Evolutionary conservation across 2,329 filamentous ascomycete species (phyloP).

Genomic region (Alternaria atra): DNA sequence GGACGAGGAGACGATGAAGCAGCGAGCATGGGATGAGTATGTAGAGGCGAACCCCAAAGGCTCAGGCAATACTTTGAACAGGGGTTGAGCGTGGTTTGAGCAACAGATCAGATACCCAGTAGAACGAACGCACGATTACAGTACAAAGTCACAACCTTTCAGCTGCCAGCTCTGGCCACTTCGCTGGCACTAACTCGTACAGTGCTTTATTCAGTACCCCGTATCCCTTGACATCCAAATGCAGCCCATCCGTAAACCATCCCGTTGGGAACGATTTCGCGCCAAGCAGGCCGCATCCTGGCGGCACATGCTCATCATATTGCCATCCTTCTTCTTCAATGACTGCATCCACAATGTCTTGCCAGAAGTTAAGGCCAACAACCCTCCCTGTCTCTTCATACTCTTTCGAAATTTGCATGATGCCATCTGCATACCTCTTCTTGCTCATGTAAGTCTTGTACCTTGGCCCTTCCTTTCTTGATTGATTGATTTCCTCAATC

Average conservation of each 20-base stretch:
- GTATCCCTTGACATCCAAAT: constrained; percentile 47
- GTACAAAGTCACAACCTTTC: constrained; percentile 21
- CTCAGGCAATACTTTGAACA: constrained; percentile 83
- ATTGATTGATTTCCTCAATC: constrained; percentile 10
- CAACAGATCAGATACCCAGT: constrained; percentile 23
- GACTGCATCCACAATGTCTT: constrained; percentile 34
- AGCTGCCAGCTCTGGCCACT: constrained; percentile 45
- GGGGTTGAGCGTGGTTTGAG: constrained; percentile 60
- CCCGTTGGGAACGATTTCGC: constrained; percentile 43
- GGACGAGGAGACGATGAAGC: constrained; percentile 92
- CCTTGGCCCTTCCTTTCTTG: constrained; percentile 25
- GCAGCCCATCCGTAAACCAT: constrained; percentile 52
- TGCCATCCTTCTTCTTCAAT: constrained; percentile 35
- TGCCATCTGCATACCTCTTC: constrained; percentile 49
- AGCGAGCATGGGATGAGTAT: constrained; percentile 94
- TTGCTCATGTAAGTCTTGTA: constrained; percentile 51
- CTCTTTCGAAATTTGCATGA: constrained; percentile 48
- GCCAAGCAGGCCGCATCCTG: constrained; percentile 47
- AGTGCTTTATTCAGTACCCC: constrained; percentile 36
- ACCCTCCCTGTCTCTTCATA: constrained; percentile 47
- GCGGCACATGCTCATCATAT: constrained; percentile 44
- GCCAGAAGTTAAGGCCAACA: constrained; percentile 49
- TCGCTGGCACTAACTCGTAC: constrained; percentile 29
- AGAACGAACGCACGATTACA: background rate
- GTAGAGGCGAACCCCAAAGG: constrained; percentile 88